Evolutionary conservation across 1,284 basidiomycete genomes (phyloP).

Genomic region (Ganoderma resinaceum): DNA sequence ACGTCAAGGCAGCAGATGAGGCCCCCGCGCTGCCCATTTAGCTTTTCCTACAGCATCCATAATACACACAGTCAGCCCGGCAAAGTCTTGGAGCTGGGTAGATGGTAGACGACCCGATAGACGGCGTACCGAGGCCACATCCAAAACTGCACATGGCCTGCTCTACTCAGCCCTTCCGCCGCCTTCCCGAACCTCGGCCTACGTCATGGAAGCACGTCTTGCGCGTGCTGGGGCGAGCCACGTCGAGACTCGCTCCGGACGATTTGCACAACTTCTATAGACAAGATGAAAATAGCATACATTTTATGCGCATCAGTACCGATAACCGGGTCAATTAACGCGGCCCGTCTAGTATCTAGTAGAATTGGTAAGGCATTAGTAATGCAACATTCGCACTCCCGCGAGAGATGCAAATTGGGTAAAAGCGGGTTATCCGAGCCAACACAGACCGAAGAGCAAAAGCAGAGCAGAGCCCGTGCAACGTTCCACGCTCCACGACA

Average conservation of each 20-base stretch:
- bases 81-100: neutral
- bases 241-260: neutral
- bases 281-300: constrained; percentile 9
- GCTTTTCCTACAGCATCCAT: neutral
- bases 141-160: constrained; percentile 1
- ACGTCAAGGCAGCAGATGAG: neutral
- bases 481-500: neutral
- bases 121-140: neutral
- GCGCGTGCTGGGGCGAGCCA: neutral
- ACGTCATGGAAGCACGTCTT: neutral
- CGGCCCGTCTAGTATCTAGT: neutral
- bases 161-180: neutral
- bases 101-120: constrained; percentile 1
- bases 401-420: neutral
- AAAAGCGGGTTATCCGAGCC: neutral
- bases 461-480: neutral
- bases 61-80: neutral
- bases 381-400: constrained; percentile 22
- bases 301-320: constrained; percentile 11
- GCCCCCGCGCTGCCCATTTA: neutral
- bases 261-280: neutral
- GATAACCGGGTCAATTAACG: constrained; percentile 3
- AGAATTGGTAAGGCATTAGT: constrained; percentile 5
- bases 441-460: neutral
- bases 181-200: neutral